Evolutionary conservation across 441 rosid species (phyloP).

Genomic region (Isatis lusitanica): DNA sequence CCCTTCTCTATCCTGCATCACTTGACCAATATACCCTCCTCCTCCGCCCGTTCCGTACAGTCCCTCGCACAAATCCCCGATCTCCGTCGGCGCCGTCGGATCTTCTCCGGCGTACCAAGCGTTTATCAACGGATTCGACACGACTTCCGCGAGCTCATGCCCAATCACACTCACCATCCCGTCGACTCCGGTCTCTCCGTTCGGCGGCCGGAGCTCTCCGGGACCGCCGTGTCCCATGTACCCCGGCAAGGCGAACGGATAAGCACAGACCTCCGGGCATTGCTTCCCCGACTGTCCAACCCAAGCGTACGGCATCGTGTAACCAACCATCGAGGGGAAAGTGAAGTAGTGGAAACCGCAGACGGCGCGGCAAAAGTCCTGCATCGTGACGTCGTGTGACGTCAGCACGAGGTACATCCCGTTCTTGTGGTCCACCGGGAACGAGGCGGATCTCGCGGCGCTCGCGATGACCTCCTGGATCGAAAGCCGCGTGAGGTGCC

Average conservation of each 20-base stretch:
- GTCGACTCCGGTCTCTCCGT: slow-evolving; percentile 76
- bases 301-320: slow-evolving; percentile 95
- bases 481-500: slow-evolving; percentile 67
- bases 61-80: slow-evolving; percentile 89
- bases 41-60: slow-evolving; percentile 88
- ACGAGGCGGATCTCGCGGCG: slow-evolving; percentile 65
- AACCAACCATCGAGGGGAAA: slow-evolving; percentile 87
- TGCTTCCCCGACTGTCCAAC: slow-evolving; percentile 76
- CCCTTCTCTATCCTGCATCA: slow-evolving; percentile 59
- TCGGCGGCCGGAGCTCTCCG: slow-evolving; percentile 58
- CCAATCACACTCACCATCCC: slow-evolving; percentile 97
- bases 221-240: slow-evolving; percentile 82
- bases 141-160: slow-evolving; percentile 82
- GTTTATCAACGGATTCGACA: slow-evolving; percentile 80
- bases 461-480: slow-evolving; percentile 70
- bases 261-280: slow-evolving; percentile 91
- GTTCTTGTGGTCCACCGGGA: slow-evolving; percentile 77
- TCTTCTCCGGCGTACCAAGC: slow-evolving; percentile 98
- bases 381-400: slow-evolving; percentile 67
- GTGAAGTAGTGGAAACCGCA: slow-evolving; percentile 94
- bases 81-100: slow-evolving; percentile 92
- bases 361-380: slow-evolving; percentile 75
- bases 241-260: slow-evolving; percentile 81
- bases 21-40: slow-evolving; percentile 85
- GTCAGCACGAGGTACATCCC: slow-evolving; percentile 84